These are phyloP conservation scores for Apophysomyces trapeziformis DNA, from an alignment of 371 early-diverging fungal genomes.

Conservation along the genomic window DNA sequence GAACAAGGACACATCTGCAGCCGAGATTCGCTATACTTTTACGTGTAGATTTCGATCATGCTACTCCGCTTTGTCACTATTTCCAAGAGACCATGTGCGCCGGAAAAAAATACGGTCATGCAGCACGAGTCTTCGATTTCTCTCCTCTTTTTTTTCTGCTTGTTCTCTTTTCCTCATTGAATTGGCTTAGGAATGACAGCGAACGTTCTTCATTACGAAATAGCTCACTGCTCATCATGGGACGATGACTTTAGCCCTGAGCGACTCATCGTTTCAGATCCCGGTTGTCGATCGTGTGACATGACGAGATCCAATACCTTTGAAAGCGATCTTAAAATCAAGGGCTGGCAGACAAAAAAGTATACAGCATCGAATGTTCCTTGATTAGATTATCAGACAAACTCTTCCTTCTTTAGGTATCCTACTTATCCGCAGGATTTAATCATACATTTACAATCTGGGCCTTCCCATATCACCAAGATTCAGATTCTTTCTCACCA, in stretches of 20 bases:
- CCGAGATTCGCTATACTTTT: neutral
- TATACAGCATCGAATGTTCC: slow-evolving; percentile 15
- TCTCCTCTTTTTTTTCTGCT: slow-evolving; percentile 8
- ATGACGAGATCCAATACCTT: slow-evolving; percentile 6
- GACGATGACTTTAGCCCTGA: slow-evolving; percentile 47
- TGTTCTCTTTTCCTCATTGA: neutral
- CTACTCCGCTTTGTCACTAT: neutral
- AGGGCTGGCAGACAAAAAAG: slow-evolving; percentile 57
- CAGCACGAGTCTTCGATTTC: slow-evolving; percentile 9
- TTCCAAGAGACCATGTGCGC: neutral
- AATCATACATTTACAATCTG: slow-evolving; percentile 63
- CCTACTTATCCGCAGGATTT: slow-evolving; percentile 76
- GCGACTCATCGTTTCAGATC: slow-evolving; percentile 37
- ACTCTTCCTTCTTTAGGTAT: slow-evolving; percentile 50
- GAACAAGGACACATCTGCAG: neutral
- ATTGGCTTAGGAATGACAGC: slow-evolving; percentile 20
- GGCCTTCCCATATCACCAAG: slow-evolving; percentile 68
- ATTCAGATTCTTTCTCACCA: slow-evolving; percentile 80
- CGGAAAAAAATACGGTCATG: slow-evolving; percentile 4
- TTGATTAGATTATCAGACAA: neutral
- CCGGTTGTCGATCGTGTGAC: slow-evolving; percentile 25
- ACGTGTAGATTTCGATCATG: neutral
- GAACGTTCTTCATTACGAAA: slow-evolving; percentile 25
- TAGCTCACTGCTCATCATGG: slow-evolving; percentile 43
- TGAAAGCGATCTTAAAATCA: slow-evolving; percentile 28